A percentile compares a stretch with the other conserved stretches of the same genome.
These are phyloP conservation scores for Verticillium klebahnii DNA, from an alignment of 2,329 filamentous ascomycete species.

Conservation along the genomic window DNA sequence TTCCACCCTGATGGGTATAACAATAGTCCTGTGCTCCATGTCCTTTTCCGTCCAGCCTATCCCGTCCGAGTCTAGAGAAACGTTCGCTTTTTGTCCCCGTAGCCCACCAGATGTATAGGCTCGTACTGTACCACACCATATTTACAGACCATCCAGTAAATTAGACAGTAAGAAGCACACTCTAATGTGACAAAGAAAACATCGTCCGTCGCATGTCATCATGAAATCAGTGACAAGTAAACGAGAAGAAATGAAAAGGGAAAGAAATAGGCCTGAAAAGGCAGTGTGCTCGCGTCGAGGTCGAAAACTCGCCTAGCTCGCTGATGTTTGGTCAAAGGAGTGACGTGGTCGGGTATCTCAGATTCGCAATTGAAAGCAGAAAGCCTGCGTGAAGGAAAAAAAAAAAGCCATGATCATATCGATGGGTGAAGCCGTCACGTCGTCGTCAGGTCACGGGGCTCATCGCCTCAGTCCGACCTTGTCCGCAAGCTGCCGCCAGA, in stretches of 20 bases:
- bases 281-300: not conserved
- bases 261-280: not conserved
- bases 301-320: not conserved
- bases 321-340: not conserved
- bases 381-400: not conserved
- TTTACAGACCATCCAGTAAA: not conserved
- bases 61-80: not conserved
- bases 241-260: not conserved
- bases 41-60: not conserved
- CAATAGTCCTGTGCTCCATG: not conserved
- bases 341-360: not conserved
- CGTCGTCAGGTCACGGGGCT: not conserved
- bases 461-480: conserved; percentile 30
- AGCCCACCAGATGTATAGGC: not conserved
- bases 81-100: not conserved
- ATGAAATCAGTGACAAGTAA: not conserved
- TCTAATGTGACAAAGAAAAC: not conserved
- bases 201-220: not conserved
- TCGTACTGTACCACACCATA: not conserved
- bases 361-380: not conserved
- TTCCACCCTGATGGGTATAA: not conserved
- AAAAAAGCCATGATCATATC: not conserved
- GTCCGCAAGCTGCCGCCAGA: conserved; percentile 44
- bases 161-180: not conserved
- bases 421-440: not conserved